Evolutionary conservation across 2,329 filamentous ascomycete genomes (phyloP), one percentile per base, ranked within the genome.

Genomic region (Aspergillus ustus): DNA sequence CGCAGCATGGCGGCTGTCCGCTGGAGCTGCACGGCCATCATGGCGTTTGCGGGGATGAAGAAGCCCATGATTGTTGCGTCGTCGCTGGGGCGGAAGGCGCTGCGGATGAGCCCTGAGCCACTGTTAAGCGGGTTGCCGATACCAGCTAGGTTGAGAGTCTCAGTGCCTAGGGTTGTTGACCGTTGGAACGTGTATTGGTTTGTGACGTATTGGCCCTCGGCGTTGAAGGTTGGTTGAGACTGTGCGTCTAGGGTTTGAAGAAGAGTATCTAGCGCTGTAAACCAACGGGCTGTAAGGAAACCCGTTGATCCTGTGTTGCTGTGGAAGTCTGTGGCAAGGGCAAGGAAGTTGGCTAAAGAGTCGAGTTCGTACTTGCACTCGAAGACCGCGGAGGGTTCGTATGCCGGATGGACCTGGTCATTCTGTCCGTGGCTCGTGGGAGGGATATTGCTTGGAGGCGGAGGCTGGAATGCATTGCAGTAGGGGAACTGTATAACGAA

Each of bases 301-400:
- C 90, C 89, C 0, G 84, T 90, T 0, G 91, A 94, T 2, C 84
- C 84, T 0, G 92, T 96, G 72, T 91, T 85, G 44, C 90, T 87
- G 78, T 95, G 85, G 78, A 96, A 98, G 69, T 97, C 89, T 70
- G 97, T 97, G 19, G 85, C 87, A 2, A 99, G 80, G 0, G 91
- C 88, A 6, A 99, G 84, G 75, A 99, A 99, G 73, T 96, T 90
- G 0, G 93, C 95, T 0, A 99, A 83, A 8, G 93, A 97, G 78
- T 99, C 95, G 22, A 99, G 87, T 80, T 99, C 95, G 78, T 98
- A 99, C 79, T 99, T 99, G 86, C 95, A 99, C 78, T 99, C 95
- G 67, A 97, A 99, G 3, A 99, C 95, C 52, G 89, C 86, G 0
- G 84, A 86, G 0, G 90, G 90, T 72, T 98, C 93, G 73, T 96